Conservation (phyloP, 495 filamentous ascomycete genomes). For the Sphaerosporella brunnea region DNA sequence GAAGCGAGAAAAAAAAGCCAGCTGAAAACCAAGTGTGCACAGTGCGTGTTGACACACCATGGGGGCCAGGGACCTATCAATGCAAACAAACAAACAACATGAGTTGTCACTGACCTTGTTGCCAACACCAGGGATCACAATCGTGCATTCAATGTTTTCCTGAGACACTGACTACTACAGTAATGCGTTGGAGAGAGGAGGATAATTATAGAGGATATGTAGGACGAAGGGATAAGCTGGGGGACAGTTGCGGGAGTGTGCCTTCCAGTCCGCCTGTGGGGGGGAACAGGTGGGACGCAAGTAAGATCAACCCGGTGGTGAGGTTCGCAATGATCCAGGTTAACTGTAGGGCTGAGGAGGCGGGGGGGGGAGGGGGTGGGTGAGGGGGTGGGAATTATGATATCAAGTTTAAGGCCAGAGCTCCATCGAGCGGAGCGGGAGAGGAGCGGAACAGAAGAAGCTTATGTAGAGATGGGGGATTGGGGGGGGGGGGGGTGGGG, state of each 20-base stretch:
- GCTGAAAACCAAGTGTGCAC: background rate
- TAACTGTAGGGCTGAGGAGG: conserved; percentile 19
- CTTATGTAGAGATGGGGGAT: conserved; percentile 12
- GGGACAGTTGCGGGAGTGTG: background rate
- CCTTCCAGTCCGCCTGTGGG: background rate
- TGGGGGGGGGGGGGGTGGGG: background rate
- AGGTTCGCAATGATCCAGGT: conserved; percentile 1
- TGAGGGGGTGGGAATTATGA: background rate
- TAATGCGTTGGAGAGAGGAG: background rate
- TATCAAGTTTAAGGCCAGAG: background rate
- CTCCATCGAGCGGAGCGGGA: background rate
- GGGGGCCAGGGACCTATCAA: no score
- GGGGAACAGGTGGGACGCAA: background rate
- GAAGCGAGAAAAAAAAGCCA: no score
- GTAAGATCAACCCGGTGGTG: background rate
- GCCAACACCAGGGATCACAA: no score
- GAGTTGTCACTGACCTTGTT: background rate
- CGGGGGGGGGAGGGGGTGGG: conserved; percentile 11
- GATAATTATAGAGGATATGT: background rate
- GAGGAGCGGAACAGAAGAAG: background rate
- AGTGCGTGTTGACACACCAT: no score
- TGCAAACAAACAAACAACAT: no score
- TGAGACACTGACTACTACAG: background rate
- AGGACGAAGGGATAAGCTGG: background rate
- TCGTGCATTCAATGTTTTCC: background rate